These are phyloP conservation scores for Leccinum sublutescens DNA, from an alignment of 768 basidiomycete genomes.

Conservation along the genomic window DNA sequence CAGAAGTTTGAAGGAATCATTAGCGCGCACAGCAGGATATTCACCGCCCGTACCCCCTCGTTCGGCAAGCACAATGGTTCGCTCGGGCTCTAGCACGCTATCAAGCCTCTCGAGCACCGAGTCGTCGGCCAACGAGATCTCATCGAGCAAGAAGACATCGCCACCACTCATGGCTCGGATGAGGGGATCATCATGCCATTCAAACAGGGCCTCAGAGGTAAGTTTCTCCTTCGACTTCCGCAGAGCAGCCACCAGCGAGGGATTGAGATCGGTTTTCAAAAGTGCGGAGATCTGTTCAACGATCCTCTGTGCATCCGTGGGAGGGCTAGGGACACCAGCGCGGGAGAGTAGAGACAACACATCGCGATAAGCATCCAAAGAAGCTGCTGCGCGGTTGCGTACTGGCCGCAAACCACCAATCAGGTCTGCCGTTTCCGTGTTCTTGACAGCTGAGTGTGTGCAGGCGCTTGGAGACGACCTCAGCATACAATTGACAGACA, in stretches of 20 bases:
- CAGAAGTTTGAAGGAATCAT: constrained; percentile 76
- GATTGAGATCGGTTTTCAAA: constrained; percentile 30
- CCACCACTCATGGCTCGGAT: constrained; percentile 87
- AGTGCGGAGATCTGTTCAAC: constrained; percentile 23
- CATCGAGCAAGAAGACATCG: constrained; percentile 90
- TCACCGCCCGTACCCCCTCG: constrained; percentile 76
- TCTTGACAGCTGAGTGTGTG: constrained; percentile 92
- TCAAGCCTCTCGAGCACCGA: constrained; percentile 97
- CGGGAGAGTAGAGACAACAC: constrained; percentile 40
- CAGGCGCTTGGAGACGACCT: constrained; percentile 57
- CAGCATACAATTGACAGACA: constrained; percentile 86
- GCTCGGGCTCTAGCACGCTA: constrained; percentile 87
- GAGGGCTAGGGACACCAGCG: constrained; percentile 34
- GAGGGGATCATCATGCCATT: constrained; percentile 97
- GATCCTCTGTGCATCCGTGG: constrained; percentile 27
- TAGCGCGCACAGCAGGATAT: constrained; percentile 56
- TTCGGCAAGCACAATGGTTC: constrained; percentile 90
- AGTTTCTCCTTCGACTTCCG: constrained; percentile 45
- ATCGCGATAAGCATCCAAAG: constrained; percentile 51
- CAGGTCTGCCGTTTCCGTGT: constrained; percentile 96
- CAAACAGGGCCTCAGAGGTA: constrained; percentile 73
- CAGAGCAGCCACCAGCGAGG: constrained; percentile 34
- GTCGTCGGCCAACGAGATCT: constrained; percentile 96
- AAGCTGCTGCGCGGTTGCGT: constrained; percentile 63
- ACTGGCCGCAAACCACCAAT: constrained; percentile 91